phyloP scores from a whole-genome alignment of 805 yeast species.

The Schwanniomyces pseudopolymorphus region DNA sequence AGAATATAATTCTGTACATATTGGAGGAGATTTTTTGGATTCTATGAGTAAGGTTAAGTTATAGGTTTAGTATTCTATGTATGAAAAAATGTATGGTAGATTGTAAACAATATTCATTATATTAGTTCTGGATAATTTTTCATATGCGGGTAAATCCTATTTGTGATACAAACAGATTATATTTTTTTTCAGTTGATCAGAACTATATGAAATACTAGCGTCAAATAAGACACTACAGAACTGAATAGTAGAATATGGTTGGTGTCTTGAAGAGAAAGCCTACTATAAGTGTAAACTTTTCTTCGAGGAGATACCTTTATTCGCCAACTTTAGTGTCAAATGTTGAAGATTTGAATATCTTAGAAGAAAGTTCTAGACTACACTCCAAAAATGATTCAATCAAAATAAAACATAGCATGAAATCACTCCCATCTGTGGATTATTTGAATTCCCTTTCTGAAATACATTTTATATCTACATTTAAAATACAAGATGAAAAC shows the following conservation, averaged over 20 bases:
- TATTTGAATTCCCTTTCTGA: constrained; percentile 12
- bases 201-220: neutral
- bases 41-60: constrained; percentile 7
- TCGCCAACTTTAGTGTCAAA: constrained; percentile 11
- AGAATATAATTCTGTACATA: constrained; percentile 45
- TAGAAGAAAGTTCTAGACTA: constrained; percentile 2
- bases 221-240: neutral
- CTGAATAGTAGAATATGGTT: neutral
- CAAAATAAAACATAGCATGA: neutral
- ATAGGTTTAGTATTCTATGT: neutral
- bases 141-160: constrained; percentile 3
- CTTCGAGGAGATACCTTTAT: constrained; percentile 8
- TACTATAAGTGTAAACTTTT: neutral
- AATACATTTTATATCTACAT: constrained; percentile 11
- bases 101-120: too few relatives aligned
- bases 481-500: neutral
- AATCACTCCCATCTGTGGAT: constrained; percentile 1
- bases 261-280: constrained; percentile 3
- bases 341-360: constrained; percentile 8
- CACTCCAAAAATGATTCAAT: neutral
- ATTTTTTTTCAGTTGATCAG: constrained; percentile 1
- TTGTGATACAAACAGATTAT: neutral
- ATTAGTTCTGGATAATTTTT: neutral
- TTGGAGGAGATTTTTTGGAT: constrained; percentile 14
- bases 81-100: too few relatives aligned